These are phyloP conservation scores for Trichoderma cornu-damae DNA, from an alignment of 2,329 filamentous ascomycete species.

Conservation along the genomic window DNA sequence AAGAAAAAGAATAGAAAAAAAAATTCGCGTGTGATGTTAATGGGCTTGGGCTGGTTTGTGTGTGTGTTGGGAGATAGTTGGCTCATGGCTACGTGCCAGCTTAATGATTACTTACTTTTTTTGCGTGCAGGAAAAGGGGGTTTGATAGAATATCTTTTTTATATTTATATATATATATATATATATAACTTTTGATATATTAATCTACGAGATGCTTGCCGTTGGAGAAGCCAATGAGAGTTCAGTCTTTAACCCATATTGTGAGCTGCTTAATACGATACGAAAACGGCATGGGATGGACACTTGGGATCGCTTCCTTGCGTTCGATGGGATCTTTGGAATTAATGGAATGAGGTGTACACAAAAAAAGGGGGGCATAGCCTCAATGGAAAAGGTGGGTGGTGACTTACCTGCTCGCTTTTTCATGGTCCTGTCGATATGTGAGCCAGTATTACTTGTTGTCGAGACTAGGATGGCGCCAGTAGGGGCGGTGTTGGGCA, in stretches of 20 bases:
- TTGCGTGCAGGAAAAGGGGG: neutral
- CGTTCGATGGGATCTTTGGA: neutral
- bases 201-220: too few relatives aligned
- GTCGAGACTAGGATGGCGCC: neutral
- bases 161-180: neutral
- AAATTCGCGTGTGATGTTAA: too few relatives aligned
- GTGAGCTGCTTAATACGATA: too few relatives aligned
- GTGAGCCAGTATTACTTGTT: neutral
- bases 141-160: neutral
- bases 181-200: too few relatives aligned
- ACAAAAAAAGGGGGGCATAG: neutral
- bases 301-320: too few relatives aligned
- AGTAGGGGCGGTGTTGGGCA: neutral
- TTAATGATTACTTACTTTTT: neutral
- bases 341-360: too few relatives aligned
- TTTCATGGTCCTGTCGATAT: neutral
- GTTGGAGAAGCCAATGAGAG: too few relatives aligned
- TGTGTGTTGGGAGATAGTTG: too few relatives aligned
- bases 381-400: neutral
- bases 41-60: neutral
- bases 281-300: too few relatives aligned
- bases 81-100: neutral
- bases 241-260: too few relatives aligned
- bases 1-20: too few relatives aligned
- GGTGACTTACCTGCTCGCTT: neutral